A percentile compares a stretch with the other conserved stretches of the same genome.
Evolutionary conservation across 805 yeast genomes (phyloP).

Genomic region (Wickerhamomyces ciferrii): DNA sequence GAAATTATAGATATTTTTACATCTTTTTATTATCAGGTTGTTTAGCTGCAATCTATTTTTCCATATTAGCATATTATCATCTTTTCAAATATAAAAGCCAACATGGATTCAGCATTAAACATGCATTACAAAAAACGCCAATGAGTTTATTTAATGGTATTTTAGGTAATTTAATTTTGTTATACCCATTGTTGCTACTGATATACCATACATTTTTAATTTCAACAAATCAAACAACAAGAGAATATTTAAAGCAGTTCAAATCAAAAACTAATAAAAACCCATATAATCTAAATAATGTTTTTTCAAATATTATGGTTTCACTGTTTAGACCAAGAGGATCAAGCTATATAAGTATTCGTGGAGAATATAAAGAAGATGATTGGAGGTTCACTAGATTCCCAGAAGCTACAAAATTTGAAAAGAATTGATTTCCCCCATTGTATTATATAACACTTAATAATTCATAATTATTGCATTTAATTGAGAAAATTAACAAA

Average conservation of each 20-base stretch:
- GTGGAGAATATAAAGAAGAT: conserved; percentile 25
- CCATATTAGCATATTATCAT: conserved; percentile 27
- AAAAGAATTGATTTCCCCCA: background rate
- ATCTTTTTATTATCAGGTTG: conserved; percentile 38
- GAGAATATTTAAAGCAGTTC: conserved; percentile 57
- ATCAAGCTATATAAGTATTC: conserved; percentile 23
- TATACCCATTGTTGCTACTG: conserved; percentile 53
- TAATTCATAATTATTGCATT: no score
- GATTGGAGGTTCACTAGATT: conserved; percentile 34
- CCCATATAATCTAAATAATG: conserved; percentile 31
- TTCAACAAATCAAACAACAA: conserved; percentile 58
- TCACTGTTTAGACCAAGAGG: conserved; percentile 36
- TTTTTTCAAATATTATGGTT: conserved; percentile 24
- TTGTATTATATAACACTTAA: background rate
- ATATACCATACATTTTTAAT: conserved; percentile 50
- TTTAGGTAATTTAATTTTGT: conserved; percentile 36
- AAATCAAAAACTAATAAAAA: conserved; percentile 28
- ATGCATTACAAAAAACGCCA: conserved; percentile 24
- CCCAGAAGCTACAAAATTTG: conserved; percentile 6
- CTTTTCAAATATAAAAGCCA: conserved; percentile 15
- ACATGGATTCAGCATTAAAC: conserved; percentile 11
- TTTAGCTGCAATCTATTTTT: conserved; percentile 24
- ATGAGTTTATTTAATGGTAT: conserved; percentile 49
- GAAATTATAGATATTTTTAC: conserved; percentile 63
- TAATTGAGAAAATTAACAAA: no score